Conservation (phyloP, 129 eudicot species). For the Arctium minus region DNA sequence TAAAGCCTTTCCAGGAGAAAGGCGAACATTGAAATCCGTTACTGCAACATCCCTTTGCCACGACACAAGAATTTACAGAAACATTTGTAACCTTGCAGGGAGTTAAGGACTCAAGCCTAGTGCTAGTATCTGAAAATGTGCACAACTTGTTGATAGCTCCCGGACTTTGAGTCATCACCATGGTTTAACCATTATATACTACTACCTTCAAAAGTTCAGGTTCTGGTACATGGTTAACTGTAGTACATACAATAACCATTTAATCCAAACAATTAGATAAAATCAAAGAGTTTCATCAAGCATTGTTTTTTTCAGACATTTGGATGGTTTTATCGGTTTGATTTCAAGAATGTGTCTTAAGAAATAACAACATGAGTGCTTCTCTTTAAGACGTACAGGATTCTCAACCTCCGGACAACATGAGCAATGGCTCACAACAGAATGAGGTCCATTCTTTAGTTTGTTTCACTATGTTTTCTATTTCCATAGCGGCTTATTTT, state of each 20-base stretch:
- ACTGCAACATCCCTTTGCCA: constrained; percentile 33
- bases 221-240: neutral
- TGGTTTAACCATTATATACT: constrained; percentile 56
- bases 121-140: constrained; percentile 26
- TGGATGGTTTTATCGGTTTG: too few relatives aligned
- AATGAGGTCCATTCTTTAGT: neutral
- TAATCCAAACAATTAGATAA: neutral
- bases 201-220: constrained; percentile 38
- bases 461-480: too few relatives aligned
- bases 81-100: constrained; percentile 36
- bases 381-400: neutral
- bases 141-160: constrained; percentile 48
- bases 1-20: constrained; percentile 34
- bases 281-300: neutral
- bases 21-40: constrained; percentile 31
- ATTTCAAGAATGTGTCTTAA: too few relatives aligned
- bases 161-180: constrained; percentile 44
- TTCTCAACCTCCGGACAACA: neutral
- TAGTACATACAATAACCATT: neutral
- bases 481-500: neutral
- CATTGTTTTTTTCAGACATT: neutral
- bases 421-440: neutral
- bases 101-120: constrained; percentile 39
- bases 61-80: constrained; percentile 20
- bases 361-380: neutral